Evolutionary conservation across 345 rosid species (phyloP), one percentile per base, ranked within the genome.

Genomic region (Moricandia moricandioides): DNA sequence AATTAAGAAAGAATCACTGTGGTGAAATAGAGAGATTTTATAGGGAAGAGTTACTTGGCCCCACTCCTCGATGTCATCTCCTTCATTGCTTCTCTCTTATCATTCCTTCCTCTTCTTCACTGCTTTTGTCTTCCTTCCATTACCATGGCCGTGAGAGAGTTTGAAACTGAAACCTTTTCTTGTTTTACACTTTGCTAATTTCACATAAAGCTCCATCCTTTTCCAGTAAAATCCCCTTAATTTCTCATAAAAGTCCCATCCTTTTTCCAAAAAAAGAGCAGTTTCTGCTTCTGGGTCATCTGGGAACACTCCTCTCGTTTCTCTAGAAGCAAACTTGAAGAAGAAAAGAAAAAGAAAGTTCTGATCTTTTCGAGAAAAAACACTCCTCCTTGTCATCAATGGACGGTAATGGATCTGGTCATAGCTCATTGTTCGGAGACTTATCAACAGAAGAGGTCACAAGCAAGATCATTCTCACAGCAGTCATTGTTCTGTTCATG

Each of bases 391-490:
- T 6, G 2, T 33, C 70, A 67, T 39, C 67, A 29, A 91, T 92
- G 98, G 82, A 73, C 39, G 70, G 43, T 24, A 85, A 81, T 52
- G 74, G 62, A 54, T 70, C 88, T 47, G 67, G 10, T 26, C 65
- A 65, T 40, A 66, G 54, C 70, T 62, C 71, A 40, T 33, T 49
- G 18, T 75, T 83, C 51, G 76, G 72, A 6, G 74, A 74, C 74
- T 34, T 89, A 2, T 68, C 82, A 16, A 83, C 91, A 0, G 82
- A 84, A 61, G 84, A 81, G 24, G 72, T 91, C 60, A 84, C 95
- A 12, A 92, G 91, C 18, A 88, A 87, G 74, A 83, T 96, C 77
- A 83, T 89, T 91, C 82, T 91, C 69, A 76, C 83, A 7, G 87
- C 89, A 0, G 85, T 88, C 29, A 76, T 89, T 26, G 81, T 92